Percentiles rank a stretch among this genome's conserved stretches.
These are phyloP conservation scores for Prunus dulcis DNA, from an alignment of 306 rosid species.

Conservation along the genomic window DNA sequence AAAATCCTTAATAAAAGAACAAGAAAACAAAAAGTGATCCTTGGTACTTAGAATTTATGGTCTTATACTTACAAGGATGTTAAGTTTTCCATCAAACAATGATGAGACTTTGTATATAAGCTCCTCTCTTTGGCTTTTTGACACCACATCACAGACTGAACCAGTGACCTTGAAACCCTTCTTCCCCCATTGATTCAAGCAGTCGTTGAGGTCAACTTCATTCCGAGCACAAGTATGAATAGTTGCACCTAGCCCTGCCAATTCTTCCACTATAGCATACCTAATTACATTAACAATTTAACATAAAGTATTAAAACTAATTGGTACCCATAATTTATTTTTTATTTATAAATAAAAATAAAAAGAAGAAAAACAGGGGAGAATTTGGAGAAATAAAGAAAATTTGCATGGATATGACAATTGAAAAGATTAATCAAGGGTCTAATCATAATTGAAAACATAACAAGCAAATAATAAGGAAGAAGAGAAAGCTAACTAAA, in stretches of 20 bases:
- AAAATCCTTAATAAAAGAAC: background rate
- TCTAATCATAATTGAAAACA: background rate
- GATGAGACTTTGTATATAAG: constrained; percentile 12
- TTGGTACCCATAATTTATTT: too few species aligned
- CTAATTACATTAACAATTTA: constrained; percentile 11
- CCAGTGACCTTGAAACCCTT: constrained; percentile 29
- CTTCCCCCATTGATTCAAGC: constrained; percentile 22
- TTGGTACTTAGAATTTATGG: too few species aligned
- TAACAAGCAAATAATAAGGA: background rate
- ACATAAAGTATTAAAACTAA: background rate
- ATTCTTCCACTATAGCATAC: constrained; percentile 35
- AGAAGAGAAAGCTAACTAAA: background rate
- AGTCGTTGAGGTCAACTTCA: constrained; percentile 12
- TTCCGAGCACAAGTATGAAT: constrained; percentile 22
- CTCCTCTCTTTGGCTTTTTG: constrained; percentile 5
- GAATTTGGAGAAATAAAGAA: background rate
- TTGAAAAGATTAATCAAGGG: background rate
- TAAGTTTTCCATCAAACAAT: constrained; percentile 23
- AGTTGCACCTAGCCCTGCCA: constrained; percentile 26
- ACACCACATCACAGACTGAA: constrained; percentile 21
- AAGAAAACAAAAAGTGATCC: background rate
- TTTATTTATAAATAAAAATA: too few species aligned
- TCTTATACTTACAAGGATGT: constrained; percentile 25
- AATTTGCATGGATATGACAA: too few species aligned
- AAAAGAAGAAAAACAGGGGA: background rate